Conservation (phyloP, 2,329 filamentous ascomycete genomes). For the Phyllosticta citribraziliensis region DNA sequence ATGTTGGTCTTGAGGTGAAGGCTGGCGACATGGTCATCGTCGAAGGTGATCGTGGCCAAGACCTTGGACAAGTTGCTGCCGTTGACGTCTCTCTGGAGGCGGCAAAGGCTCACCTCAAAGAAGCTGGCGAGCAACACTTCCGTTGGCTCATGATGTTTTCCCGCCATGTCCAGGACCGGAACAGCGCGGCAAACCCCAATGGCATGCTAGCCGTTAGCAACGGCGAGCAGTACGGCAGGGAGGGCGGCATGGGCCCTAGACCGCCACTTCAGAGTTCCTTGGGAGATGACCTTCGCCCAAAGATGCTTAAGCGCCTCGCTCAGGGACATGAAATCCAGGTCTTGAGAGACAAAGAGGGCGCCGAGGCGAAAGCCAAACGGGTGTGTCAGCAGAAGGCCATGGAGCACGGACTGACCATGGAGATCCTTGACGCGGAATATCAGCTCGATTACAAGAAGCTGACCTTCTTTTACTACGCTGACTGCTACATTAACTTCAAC, state of each 20-base stretch:
- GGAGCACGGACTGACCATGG: conserved; percentile 92
- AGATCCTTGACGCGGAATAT: conserved; percentile 96
- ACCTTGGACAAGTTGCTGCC: conserved; percentile 83
- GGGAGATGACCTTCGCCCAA: conserved; percentile 70
- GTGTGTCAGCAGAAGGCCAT: conserved; percentile 94
- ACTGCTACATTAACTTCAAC: conserved; percentile 98
- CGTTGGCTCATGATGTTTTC: conserved; percentile 99
- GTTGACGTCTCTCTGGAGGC: conserved; percentile 81
- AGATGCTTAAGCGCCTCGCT: conserved; percentile 91
- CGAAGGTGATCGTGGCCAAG: conserved; percentile 91
- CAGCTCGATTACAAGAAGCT: conserved; percentile 99
- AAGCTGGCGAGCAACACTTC: conserved; percentile 91
- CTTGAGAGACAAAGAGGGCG: conserved; percentile 89
- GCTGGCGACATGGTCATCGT: conserved; percentile 93
- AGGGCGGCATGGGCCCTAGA: conserved; percentile 69
- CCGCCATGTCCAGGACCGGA: conserved; percentile 31
- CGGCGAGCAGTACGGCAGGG: conserved; percentile 57
- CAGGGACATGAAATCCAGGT: conserved; percentile 83
- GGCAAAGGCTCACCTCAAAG: conserved; percentile 81
- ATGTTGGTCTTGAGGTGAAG: conserved; percentile 82
- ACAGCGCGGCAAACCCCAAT: conserved; percentile 39
- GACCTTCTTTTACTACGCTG: conserved; percentile 98
- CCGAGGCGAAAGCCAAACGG: conserved; percentile 93
- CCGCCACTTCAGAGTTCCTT: conserved; percentile 35
- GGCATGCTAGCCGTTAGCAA: conserved; percentile 56